Conservation (phyloP, 805 yeast species). For the Ogataea polymorpha region DNA sequence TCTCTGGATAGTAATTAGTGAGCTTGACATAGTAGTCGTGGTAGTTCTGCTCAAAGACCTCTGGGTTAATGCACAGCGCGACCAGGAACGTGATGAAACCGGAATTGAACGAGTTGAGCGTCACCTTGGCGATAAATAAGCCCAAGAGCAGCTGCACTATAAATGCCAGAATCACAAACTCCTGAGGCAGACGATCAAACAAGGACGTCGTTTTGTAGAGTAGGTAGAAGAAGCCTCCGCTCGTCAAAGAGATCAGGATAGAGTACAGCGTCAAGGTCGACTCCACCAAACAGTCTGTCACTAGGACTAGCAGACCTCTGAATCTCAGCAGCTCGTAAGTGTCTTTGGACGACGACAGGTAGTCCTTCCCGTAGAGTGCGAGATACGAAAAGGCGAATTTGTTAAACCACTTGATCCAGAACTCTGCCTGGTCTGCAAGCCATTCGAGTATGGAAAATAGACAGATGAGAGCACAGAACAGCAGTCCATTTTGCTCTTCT, state of each 20-base stretch:
- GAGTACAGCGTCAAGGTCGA: constrained; percentile 78
- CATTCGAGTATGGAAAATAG: constrained; percentile 64
- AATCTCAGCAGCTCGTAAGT: constrained; percentile 74
- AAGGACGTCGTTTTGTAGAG: constrained; percentile 13
- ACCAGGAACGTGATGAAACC: constrained; percentile 84
- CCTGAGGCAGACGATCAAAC: constrained; percentile 23
- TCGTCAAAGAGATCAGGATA: constrained; percentile 52
- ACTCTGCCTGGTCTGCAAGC: constrained; percentile 40
- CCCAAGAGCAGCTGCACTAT: constrained; percentile 54
- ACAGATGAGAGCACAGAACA: constrained; percentile 47
- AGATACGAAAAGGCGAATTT: constrained; percentile 86
- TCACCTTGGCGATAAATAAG: constrained; percentile 68
- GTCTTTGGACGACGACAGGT: constrained; percentile 72
- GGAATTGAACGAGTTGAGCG: constrained; percentile 71
- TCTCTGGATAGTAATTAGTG: constrained; percentile 31
- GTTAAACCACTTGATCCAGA: constrained; percentile 72
- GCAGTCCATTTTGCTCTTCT: constrained; percentile 46
- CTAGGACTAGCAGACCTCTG: constrained; percentile 80
- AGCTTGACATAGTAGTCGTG: constrained; percentile 44
- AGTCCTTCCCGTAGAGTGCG: constrained; percentile 82
- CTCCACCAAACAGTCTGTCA: constrained; percentile 79
- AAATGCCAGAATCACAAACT: constrained; percentile 27
- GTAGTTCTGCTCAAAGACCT: constrained; percentile 68
- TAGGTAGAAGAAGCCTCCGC: constrained; percentile 29
- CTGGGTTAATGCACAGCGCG: constrained; percentile 82